Base-by-base conservation (phyloP, 129 eudicot species). In the Helichrysum umbraculigerum region DNA sequence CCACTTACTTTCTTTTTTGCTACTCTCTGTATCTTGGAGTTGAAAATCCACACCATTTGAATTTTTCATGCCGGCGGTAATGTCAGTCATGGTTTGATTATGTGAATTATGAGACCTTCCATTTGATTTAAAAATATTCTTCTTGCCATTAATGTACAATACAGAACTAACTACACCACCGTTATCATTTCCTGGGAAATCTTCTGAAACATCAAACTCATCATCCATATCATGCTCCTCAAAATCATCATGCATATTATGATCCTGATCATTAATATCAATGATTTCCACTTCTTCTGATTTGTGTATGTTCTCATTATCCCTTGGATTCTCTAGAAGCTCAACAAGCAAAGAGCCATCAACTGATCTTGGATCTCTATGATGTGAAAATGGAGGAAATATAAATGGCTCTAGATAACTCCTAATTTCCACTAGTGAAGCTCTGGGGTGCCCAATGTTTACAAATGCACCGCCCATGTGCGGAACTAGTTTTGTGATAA, bases 391-490 rank as follows among this genome's bases (percentile, higher is more conserved):
- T 67, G 91, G 88, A 64, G 91, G 91, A 57, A 94, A 87, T 72
- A 89, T 69, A 84, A 87, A 91, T 41, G 98, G 93, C 78, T 89
- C 83, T 65, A 77, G 74, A 41, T 86, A 64, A 80, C 79, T 83
- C 76, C 76, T 86, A 78, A 94, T 85, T 59, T 81, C 88, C 88
- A 94, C 83, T 66, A 94, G 83, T 77, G 93, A 91, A 71, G 88
- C 84, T 79, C 90, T 83, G 47, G 91, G 57, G 76, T 85, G 78
- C 63, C 97, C 98, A 37, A 94, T 91, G 84, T 94, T 84, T 81
- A 94, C 97, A 87, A 94, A 89, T 66, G 98, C 98, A 68, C 93
- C 97, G 22, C 96, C 88, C 96, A 93, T 93, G 72, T 89, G 91
- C 28, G 98, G 98, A 79, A 80, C 97, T 72, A 94, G 84, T 77